Base-by-base conservation (phyloP, 345 rosid genomes). In the Noccaea bulbosa region DNA sequence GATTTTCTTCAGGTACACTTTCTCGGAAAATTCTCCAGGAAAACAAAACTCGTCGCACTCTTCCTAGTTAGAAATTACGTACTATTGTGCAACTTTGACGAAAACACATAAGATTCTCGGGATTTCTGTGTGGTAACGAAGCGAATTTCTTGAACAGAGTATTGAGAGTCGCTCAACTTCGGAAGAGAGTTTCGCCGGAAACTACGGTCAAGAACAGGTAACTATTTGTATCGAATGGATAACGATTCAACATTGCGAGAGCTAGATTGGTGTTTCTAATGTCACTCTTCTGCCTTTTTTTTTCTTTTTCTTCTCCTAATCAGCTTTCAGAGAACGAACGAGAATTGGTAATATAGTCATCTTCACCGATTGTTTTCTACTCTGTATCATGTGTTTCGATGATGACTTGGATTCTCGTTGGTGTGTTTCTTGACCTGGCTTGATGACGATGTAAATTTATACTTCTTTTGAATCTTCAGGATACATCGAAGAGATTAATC, bases 221-320 rank as follows among this genome's bases (percentile, higher is more conserved):
- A 22, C 16, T 8, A 12, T 1, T 14, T 65, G 15, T 24, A n/a
- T 39, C 20, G 37, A 27, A 17, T 62, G 6, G 30, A 15, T 62
- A 2, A 4, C 40, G 15, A 22, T 50, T 65, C 70, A 37, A 8
- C 34, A 37, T 65, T 22, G 24, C 24, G 57, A 11, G 34, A 47
- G 35, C 33, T 35, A 48, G 22, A 65, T 1, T 46, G 11, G 64
- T 69, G 80, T 58, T 67, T 38, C 79, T 85, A 81, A 85, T 83
- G 83, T 76, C 82, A 81, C 61, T 62, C 70, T 78, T 81, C 66
- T 77, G 78, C 84, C 16, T 66, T 82, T 81, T 66, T 40, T 65
- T 81, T n/a, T n/a, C 9, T 12, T 22, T 22, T 2, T 22, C n/a
- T 22, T 22, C 24, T 2, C 24, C 24, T 1, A 22, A 22, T 22